Evolutionary conservation across 2,329 filamentous ascomycete genomes (phyloP).

Genomic region (Ceratocystis papillata): DNA sequence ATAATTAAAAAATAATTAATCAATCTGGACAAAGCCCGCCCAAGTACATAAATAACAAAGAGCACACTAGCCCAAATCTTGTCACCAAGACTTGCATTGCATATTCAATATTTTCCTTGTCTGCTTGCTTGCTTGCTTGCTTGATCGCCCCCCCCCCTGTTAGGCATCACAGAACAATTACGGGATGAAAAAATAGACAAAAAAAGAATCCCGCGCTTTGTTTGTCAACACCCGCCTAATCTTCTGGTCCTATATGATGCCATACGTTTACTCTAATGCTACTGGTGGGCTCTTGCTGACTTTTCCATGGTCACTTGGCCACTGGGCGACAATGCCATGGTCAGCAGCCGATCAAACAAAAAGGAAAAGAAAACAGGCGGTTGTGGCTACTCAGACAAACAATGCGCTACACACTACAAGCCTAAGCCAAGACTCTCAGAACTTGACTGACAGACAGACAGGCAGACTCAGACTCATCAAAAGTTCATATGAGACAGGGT

Average conservation of each 20-base stretch:
- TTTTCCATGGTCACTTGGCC: not conserved
- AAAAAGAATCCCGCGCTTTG: not conserved
- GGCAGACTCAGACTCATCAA: too few relatives aligned
- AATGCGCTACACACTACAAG: not conserved
- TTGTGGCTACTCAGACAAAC: conserved; percentile 38
- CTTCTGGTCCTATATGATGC: not conserved
- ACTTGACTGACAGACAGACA: too few relatives aligned
- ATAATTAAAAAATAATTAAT: not conserved
- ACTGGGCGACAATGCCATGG: not conserved
- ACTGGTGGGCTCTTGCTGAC: not conserved
- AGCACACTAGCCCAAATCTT: not conserved
- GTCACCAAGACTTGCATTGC: not conserved
- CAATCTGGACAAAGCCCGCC: not conserved
- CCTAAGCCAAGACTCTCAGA: too few relatives aligned
- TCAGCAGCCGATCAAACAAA: conserved; percentile 7
- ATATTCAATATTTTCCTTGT: not conserved
- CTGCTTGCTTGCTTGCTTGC: not conserved
- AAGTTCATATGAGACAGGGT: not conserved
- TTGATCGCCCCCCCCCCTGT: not conserved
- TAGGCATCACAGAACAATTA: not conserved
- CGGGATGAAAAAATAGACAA: conserved; percentile 2
- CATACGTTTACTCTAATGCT: not conserved
- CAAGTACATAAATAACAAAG: not conserved
- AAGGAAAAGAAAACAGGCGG: conserved; percentile 31
- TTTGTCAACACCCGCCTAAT: not conserved